Evolutionary conservation across 768 basidiomycete species (phyloP), one percentile per base, ranked within the genome.

Genomic region (Suillus tomentosus): DNA sequence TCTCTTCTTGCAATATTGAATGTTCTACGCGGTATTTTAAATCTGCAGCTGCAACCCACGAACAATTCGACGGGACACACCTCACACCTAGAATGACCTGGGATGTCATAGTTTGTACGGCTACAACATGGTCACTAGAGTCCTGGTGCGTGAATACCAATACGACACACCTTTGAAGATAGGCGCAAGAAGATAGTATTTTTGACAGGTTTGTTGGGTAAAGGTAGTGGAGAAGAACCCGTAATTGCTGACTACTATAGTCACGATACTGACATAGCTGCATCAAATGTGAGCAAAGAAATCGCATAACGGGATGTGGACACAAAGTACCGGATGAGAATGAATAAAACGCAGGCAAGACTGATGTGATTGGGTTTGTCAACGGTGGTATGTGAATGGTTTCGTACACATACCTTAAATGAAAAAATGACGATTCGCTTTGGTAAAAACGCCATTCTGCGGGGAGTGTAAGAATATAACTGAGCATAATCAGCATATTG

Each of bases 1-100:
- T 79, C 79, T 60, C 86, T 80, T 60, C 82, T 76, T 3, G 86
- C 83, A 36, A 89, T 78, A 68, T 87, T 87, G 72, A 84, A 85
- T 2, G 86, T 82, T 64, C 87, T 87, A 37, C 36, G 19, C 11
- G 22, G 14, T 4, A 7, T 8, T 45, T 15, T 5, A 62, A 48
- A 15, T 3, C 15, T 45, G 45, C 43, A n/a, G 22, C 14, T 27
- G 39, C 13, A 11, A 34, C 7, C 3, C n/a, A 15, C 24, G 51
- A 27, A 11, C 45, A 45, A 31, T 31, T 31, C 31, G 31, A 31
- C 4, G 31, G 19, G 10, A 45, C 43, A 10, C 10, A 45, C 43
- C 43, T 45, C 19, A 45, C 43, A 45, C 43, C 43, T 45, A 45
- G 43, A 19, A 45, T 45, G 9, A 19, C 43, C 43, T 45, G 43